These are phyloP conservation scores for Filobasidium uniguttulatum DNA, from an alignment of 1,284 basidiomycete species.

Conservation along the genomic window DNA sequence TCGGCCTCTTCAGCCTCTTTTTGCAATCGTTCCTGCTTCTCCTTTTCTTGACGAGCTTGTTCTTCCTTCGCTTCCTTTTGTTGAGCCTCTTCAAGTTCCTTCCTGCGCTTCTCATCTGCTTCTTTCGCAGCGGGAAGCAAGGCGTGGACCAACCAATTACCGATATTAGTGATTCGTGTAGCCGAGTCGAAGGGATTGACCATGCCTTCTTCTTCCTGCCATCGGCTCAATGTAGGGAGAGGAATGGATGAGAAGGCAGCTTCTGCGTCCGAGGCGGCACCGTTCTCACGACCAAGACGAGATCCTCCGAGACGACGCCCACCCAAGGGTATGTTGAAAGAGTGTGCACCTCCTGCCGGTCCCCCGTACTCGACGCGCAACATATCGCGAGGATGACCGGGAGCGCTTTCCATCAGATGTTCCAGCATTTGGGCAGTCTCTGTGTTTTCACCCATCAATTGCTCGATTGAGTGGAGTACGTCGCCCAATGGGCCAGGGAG, in stretches of 20 bases:
- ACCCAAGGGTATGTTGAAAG: constrained; percentile 23
- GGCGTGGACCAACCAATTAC: constrained; percentile 59
- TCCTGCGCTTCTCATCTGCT: constrained; percentile 37
- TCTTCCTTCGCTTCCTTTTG: constrained; percentile 31
- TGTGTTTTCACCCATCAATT: constrained; percentile 17
- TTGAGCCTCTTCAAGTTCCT: constrained; percentile 19
- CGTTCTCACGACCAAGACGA: constrained; percentile 33
- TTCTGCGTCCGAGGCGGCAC: neutral
- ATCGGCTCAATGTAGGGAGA: constrained; percentile 68
- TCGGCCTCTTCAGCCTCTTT: constrained; percentile 17
- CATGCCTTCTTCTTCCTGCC: constrained; percentile 77
- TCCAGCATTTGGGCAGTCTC: constrained; percentile 12
- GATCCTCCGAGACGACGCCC: constrained; percentile 41
- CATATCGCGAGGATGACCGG: constrained; percentile 10
- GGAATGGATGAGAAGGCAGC: constrained; percentile 46
- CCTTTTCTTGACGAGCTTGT: constrained; percentile 28
- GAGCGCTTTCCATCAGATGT: neutral
- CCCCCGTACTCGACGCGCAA: constrained; percentile 21
- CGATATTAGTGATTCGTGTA: constrained; percentile 53
- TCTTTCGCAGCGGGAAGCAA: constrained; percentile 66
- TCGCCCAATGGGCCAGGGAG: constrained; percentile 3
- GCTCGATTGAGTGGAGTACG: constrained; percentile 16
- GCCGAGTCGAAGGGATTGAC: constrained; percentile 58
- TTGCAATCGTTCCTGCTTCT: constrained; percentile 20
- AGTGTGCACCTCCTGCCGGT: constrained; percentile 19